phyloP scores from a whole-genome alignment of 164 flowering plant genomes.

The Macadamia tetraphylla region DNA sequence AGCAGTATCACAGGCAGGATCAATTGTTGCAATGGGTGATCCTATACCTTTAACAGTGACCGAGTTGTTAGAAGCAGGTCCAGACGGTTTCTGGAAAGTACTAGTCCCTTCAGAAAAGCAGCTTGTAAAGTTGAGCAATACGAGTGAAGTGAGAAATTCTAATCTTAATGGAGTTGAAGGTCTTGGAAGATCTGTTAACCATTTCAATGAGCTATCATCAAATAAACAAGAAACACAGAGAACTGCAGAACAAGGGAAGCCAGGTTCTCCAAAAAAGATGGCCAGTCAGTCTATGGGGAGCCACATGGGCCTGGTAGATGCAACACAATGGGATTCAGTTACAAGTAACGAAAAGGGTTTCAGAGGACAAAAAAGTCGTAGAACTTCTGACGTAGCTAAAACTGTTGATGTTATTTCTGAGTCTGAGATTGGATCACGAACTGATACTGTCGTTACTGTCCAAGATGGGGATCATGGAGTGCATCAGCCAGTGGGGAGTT shows the following conservation, averaged over 20 bases:
- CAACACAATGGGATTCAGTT: constrained; percentile 21
- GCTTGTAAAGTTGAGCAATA: constrained; percentile 18
- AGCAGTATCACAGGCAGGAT: constrained; percentile 92
- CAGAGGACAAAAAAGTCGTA: constrained; percentile 27
- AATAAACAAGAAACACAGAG: constrained; percentile 21
- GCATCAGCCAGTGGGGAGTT: constrained; percentile 11
- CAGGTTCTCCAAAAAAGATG: constrained; percentile 21
- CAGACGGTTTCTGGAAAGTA: constrained; percentile 58
- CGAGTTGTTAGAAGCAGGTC: constrained; percentile 61
- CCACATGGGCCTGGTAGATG: constrained; percentile 22
- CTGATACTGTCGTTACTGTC: constrained; percentile 9
- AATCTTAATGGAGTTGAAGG: constrained; percentile 12
- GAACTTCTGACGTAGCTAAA: constrained; percentile 29
- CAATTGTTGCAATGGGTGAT: constrained; percentile 79
- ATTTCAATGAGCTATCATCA: constrained; percentile 17
- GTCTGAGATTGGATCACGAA: constrained; percentile 26
- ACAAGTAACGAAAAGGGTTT: constrained; percentile 25
- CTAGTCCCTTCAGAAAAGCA: constrained; percentile 21
- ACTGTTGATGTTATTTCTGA: constrained; percentile 31
- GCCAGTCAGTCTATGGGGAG: constrained; percentile 20
- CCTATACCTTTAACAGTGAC: constrained; percentile 51
- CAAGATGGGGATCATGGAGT: constrained; percentile 17
- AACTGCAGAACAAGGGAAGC: constrained; percentile 6
- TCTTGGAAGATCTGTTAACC: constrained; percentile 11
- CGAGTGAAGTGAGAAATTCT: constrained; percentile 10